Conservation (phyloP, 2,329 filamentous ascomycete genomes). For the Trichoderma guizhouense region DNA sequence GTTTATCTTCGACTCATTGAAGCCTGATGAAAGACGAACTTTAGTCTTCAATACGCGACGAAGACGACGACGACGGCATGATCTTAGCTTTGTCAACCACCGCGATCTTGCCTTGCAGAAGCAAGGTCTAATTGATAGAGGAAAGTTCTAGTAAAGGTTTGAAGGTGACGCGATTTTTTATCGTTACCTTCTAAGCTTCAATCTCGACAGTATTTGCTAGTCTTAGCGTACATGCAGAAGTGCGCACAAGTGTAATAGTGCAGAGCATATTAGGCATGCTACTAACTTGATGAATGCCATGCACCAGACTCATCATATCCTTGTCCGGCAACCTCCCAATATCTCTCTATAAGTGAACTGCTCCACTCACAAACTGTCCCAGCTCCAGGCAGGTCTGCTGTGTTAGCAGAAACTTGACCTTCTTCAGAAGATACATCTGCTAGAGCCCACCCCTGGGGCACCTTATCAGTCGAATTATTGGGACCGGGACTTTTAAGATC, state of each 20-base stretch:
- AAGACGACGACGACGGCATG: neutral
- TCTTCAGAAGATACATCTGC: neutral
- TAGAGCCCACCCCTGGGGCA: neutral
- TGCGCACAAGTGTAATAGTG: neutral
- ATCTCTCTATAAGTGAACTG: slow-evolving; percentile 1
- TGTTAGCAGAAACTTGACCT: neutral
- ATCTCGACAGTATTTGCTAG: neutral
- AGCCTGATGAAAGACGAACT: neutral
- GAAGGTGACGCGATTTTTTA: neutral
- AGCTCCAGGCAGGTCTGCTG: neutral
- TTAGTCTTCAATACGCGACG: neutral
- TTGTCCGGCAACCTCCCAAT: slow-evolving; percentile 12
- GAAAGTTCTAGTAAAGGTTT: neutral
- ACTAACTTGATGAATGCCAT: neutral
- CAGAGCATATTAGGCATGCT: neutral
- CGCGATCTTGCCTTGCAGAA: neutral
- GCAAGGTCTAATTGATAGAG: neutral
- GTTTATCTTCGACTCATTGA: neutral
- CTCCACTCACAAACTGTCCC: slow-evolving; percentile 13
- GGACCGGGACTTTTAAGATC: neutral
- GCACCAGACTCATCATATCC: neutral
- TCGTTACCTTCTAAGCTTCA: neutral
- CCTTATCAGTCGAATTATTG: neutral
- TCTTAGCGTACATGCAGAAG: neutral
- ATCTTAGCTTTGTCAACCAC: neutral